Base-by-base conservation (phyloP, 2,329 filamentous ascomycete species). In the Cladosporium cucumerinum region DNA sequence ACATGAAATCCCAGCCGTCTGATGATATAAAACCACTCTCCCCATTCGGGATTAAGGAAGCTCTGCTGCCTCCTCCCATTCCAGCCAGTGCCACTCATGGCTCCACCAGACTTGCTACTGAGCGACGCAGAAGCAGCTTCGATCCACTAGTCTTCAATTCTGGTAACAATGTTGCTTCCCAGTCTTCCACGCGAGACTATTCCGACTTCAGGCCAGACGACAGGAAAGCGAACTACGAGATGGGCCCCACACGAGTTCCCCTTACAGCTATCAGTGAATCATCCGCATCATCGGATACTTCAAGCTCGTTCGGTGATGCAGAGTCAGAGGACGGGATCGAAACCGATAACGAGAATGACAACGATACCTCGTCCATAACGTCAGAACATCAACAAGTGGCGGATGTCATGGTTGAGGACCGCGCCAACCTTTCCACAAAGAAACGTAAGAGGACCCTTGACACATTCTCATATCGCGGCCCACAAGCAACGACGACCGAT, bases 141-240 rank as follows among this genome's bases (percentile, higher is more conserved):
- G 76, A 80, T 46, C 82, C 84, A 0, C 76, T 87, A 8, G 69
- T 74, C 10, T 87, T 87, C 71, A 62, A 62, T 21, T 11, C 60
- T 10, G 23, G 49, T 18, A 34, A 18, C 16, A 28, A 25, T n/a
- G 12, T 43, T 18, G 34, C 60, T 30, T n/a, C 26, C 2, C 49
- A 21, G 5, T 30, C 60, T 8, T 62, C 60, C 16, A 14, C 16
- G 2, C 21, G 21, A 11, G 49, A 54, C 12, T 62, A 62, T 16
- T 51, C 65, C 16, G 66, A 67, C 25, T 81, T 80, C 57, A 79
- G 80, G 4, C 81, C 79, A 16, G 83, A 84, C 11, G 83, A 83
- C 21, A 78, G 80, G n/a, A 54, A 25, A 11, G 18, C 26, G 21
- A 58, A 30, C 8, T 32, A 59, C 73, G 75, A 6, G 84, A 83